Base-by-base conservation (phyloP, 805 yeast genomes). In the Saturnispora sanitii region DNA sequence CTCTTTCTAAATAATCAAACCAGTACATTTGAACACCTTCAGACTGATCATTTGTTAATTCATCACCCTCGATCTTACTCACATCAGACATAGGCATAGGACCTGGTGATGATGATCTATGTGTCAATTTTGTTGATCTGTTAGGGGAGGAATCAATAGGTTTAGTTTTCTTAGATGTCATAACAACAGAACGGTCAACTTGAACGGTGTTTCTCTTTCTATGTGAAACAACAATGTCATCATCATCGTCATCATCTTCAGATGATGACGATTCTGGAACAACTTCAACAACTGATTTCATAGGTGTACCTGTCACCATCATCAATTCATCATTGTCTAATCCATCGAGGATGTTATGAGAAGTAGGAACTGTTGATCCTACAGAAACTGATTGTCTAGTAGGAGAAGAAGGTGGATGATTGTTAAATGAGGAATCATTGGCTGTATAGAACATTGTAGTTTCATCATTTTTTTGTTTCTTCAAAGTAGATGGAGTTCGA, bases 1-100 rank as follows among this genome's bases (percentile, higher is more conserved):
- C 83, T 11, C 81, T 75, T 56, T 90, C 97, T 19, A 82, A 69
- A 57, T 78, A 87, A 60, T 92, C 98, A 23, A 83, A 62, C 96
- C 96, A 92, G 58, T 72, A 92, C 79, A 90, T 77, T 51, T 75
- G 73, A 55, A 87, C 71, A 2, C 49, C 38, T 2, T 43, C 46
- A 1, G 68, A 49, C 33, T 70, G 72, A 32, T 48, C 53, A 17
- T 48, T 53, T 13, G 38, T 33, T 20, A 44, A 40, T 16, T 67
- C 61, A 26, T 60, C 58, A 13, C 65, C 62, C 18, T 68, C 58
- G 31, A 55, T 35, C 35, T 55, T 56, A 31, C 59, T 48, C 3
- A 55, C 45, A 33, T 51, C 45, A 8, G 58, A 48, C 13, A 49
- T 33, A 1, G 61, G 55, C 13, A 51, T 21, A 19, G 36, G 45